Evolutionary conservation across 2,329 filamentous ascomycete genomes (phyloP), one percentile per base, ranked within the genome.

Genomic region (Eurotiales sp.): DNA sequence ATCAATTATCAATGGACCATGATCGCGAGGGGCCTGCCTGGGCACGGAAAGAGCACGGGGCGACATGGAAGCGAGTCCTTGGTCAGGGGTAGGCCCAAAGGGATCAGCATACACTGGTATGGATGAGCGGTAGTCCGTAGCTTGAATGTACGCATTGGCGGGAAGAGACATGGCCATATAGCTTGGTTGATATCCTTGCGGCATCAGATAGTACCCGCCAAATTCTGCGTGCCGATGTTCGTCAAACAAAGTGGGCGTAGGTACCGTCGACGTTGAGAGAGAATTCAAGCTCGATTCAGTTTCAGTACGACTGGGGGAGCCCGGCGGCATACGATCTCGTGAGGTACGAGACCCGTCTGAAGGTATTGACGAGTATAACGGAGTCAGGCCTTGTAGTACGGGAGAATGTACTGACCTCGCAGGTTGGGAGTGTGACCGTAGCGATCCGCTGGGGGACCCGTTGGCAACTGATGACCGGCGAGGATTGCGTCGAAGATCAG

Each of bases 361-460:
- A n/a, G 57, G 39, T 14, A 64, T 57, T 17, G 65, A 61, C 19
- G 63, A 58, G 53, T 68, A 69, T 8, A 69, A 54, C 11, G 66
- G 64, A 8, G 62, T 59, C 50, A 70, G 64, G 34, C 53, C 63
- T 37, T 64, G 65, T 41, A 65, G 56, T 37, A 56, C 58, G 3
- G 62, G 60, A 22, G 70, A 68, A 46, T 70, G 67, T 15, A 74
- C 57, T n/a, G 70, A 61, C 21, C 74, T 66, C n/a, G 74, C 73
- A 48, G 74, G 74, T 52, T 77, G 74, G n/a, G 74, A 77, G 21
- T 77, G 74, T n/a, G 74, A 74, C 50, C 74, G 64, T 25, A 76
- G 55, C 19, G 69, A 72, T 25, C 65, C 66, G 29, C 68, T 68
- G 3, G 73, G 67, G 17, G 72, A 71, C 8, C 66, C 67, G 49